Conservation (phyloP, 495 filamentous ascomycete species). For the Rhypophila decipiens region DNA sequence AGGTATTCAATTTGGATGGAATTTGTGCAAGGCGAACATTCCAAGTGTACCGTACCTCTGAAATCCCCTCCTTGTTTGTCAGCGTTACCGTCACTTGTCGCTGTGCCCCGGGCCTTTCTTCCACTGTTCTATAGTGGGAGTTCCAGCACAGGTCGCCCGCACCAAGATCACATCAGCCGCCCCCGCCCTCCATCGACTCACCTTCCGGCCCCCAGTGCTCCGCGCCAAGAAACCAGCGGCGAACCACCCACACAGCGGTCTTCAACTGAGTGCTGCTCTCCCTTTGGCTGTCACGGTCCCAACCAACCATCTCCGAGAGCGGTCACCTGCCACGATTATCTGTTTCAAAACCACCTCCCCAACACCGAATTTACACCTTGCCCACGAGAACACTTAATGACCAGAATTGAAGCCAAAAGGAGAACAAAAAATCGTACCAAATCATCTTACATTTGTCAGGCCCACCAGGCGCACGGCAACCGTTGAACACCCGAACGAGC, state of each 20-base stretch:
- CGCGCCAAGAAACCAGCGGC: not conserved
- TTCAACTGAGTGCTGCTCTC: constrained; percentile 5
- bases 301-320: constrained; percentile 28
- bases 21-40: too few species aligned
- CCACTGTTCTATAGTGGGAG: not conserved
- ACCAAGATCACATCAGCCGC: constrained; percentile 6
- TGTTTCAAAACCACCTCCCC: constrained; percentile 26
- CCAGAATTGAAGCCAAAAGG: not conserved
- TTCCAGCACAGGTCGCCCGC: not conserved
- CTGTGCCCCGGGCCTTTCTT: not conserved
- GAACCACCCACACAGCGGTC: not conserved
- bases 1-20: too few species aligned
- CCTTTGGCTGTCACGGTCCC: constrained; percentile 10
- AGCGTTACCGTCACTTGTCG: not conserved
- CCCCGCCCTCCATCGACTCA: not conserved
- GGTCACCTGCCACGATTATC: constrained; percentile 24
- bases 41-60: too few species aligned
- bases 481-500: too few species aligned
- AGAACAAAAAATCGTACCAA: not conserved
- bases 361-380: constrained; percentile 10
- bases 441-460: too few species aligned
- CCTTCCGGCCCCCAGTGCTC: not conserved
- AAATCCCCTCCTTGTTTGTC: too few species aligned
- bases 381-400: constrained; percentile 1
- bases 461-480: not conserved